Evolutionary conservation across 2,329 filamentous ascomycete species (phyloP).

Genomic region (Sporothrix curviconia): DNA sequence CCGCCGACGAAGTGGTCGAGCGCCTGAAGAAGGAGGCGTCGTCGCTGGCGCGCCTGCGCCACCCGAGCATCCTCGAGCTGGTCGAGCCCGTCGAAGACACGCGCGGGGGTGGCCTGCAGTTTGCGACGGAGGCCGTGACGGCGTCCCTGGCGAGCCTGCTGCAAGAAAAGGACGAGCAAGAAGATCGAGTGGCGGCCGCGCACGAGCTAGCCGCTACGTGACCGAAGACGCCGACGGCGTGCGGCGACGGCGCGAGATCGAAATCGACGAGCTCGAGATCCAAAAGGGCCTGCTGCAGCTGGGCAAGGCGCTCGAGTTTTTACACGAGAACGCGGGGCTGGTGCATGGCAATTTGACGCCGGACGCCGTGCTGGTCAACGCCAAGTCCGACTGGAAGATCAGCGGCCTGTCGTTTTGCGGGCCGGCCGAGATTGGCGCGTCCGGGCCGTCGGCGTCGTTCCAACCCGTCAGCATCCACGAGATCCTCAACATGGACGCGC

Average conservation of each 20-base stretch:
- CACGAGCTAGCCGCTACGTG: slow-evolving; percentile 67
- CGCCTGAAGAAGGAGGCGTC: slow-evolving; percentile 86
- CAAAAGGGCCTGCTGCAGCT: slow-evolving; percentile 93
- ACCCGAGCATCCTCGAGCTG: slow-evolving; percentile 86
- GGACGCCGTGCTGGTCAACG: slow-evolving; percentile 87
- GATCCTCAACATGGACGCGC: slow-evolving; percentile 75
- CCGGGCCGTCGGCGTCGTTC: slow-evolving; percentile 56
- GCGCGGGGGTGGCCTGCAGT: slow-evolving; percentile 83
- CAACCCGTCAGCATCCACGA: slow-evolving; percentile 77
- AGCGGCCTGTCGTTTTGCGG: slow-evolving; percentile 88
- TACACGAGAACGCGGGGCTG: slow-evolving; percentile 36
- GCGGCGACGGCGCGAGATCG: slow-evolving; percentile 68
- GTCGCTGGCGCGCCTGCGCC: slow-evolving; percentile 77
- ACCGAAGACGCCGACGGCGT: slow-evolving; percentile 72
- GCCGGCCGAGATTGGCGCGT: slow-evolving; percentile 55
- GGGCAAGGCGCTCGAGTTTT: slow-evolving; percentile 24
- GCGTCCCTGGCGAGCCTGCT: slow-evolving; percentile 78
- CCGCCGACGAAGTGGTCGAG: slow-evolving; percentile 85
- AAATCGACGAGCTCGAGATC: slow-evolving; percentile 95
- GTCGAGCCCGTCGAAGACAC: slow-evolving; percentile 95
- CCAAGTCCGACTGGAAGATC: slow-evolving; percentile 98
- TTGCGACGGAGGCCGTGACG: slow-evolving; percentile 87
- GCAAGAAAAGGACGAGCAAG: slow-evolving; percentile 83
- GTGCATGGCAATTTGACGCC: slow-evolving; percentile 94
- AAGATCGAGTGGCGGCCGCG: slow-evolving; percentile 52